Base-by-base conservation (phyloP, 257 asterid genomes). In the Striga asiatica region DNA sequence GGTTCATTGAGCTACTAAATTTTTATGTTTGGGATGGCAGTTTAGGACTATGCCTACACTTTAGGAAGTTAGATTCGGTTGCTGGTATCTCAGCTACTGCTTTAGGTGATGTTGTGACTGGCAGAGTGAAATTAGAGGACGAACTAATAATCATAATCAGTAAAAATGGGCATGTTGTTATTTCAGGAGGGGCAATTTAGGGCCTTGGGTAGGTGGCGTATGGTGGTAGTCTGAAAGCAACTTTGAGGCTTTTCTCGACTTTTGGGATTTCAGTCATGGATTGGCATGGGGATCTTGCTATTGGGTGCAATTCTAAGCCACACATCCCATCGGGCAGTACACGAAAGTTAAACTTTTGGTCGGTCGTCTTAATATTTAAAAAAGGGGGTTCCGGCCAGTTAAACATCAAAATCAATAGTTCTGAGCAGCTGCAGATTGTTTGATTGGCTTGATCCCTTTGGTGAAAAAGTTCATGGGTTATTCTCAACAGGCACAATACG, bases 201-300 rank as follows among this genome's bases (percentile, higher is more conserved):
- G 94, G 97, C 13, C 93, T 95, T 46, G 95, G 97, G 50, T 97
- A 88, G 70, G 83, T 71, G 59, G 97, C 94, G n/a, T n/a, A n/a
- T 66, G 99, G 97, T 52, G 93, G 99, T 45, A 88, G 93, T 71
- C 66, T 92, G 75, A 97, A 88, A 73, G 97, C 94, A 50, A 92
- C 94, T 0, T 49, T 92, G 46, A 91, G 97, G 39, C 86, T 91
- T 34, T 92, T 84, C 68, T 63, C 93, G 12, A 88, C 99, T 1
- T 64, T 92, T 56, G 99, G 95, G 28, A 62, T 88, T 12, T 84
- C 97, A 5, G 81, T 85, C 27, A 84, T 92, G 97, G 97, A 92
- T 55, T 82, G 95, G 97, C 93, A 88, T 66, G 99, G 99, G 34
- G 99, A 92, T 68, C 88, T 92, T 77, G 93, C 99, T 65, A 42